Percentiles rank a stretch among this genome's conserved stretches.
These are phyloP conservation scores for Hondaea fermentalgiana DNA, from an alignment of 108 stramenopile species.

Conservation along the genomic window DNA sequence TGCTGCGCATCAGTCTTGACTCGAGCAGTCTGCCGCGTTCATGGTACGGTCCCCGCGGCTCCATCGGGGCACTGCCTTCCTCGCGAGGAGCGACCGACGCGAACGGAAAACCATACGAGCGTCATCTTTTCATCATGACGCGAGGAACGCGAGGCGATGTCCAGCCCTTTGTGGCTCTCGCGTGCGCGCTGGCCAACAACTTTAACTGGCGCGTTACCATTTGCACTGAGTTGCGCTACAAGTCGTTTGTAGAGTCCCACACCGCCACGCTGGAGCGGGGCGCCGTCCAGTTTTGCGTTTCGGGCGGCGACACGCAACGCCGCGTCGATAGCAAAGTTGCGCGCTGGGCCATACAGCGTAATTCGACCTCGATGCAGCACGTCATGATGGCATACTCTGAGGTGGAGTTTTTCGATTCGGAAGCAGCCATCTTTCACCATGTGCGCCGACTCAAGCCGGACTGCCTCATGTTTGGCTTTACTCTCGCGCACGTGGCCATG, in stretches of 20 bases:
- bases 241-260: neutral
- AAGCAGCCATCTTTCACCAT: neutral
- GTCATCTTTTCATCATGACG: neutral
- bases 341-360: neutral
- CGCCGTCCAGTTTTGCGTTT: neutral
- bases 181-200: neutral
- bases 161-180: conserved; percentile 20
- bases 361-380: neutral
- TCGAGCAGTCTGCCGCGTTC: neutral
- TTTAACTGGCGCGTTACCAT: neutral
- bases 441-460: neutral
- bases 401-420: neutral
- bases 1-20: neutral
- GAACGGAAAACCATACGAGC: neutral
- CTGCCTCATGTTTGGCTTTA: conserved; percentile 18
- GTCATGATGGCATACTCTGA: neutral
- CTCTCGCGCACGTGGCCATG: neutral
- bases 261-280: neutral
- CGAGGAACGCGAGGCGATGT: conserved; percentile 23
- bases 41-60: neutral
- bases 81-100: neutral
- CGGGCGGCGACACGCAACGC: neutral
- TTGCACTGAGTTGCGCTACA: neutral
- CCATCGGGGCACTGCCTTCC: no score
- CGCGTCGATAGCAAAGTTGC: neutral